Evolutionary conservation across 148 eudicot genomes (phyloP).

Genomic region (Vaccinium macrocarpon): DNA sequence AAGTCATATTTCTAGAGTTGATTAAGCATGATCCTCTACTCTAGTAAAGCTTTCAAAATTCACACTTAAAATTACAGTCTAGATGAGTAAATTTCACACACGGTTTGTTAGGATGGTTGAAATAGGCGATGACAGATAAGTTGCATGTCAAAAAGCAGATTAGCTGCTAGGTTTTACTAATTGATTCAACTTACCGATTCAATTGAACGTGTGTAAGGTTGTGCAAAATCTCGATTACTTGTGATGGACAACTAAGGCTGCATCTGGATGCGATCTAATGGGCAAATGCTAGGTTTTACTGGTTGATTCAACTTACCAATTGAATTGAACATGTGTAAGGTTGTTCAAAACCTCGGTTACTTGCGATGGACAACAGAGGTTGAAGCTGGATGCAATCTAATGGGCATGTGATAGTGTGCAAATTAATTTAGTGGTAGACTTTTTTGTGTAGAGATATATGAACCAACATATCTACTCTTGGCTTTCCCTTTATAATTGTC

Average conservation of each 20-base stretch:
- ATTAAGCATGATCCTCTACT: conserved; percentile 28
- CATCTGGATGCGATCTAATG: background rate
- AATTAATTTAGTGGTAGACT: no score
- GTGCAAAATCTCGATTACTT: no score
- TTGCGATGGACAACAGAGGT: background rate
- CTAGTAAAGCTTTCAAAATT: conserved; percentile 2
- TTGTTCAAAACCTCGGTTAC: no score
- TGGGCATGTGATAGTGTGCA: background rate
- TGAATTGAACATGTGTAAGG: background rate
- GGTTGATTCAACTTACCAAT: no score
- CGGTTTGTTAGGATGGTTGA: background rate
- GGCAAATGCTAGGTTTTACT: background rate
- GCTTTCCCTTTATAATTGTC: no score
- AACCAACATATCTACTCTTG: no score
- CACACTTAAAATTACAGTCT: background rate
- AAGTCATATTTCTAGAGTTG: conserved; percentile 84
- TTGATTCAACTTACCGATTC: no score
- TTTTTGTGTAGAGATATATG: no score
- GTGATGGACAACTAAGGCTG: background rate
- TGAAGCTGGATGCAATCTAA: background rate
- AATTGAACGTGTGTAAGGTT: background rate
- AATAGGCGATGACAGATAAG: background rate
- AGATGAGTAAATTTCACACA: background rate
- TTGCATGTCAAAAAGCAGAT: background rate
- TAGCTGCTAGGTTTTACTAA: background rate